These are phyloP conservation scores for Colletotrichum incanum DNA, from an alignment of 2,329 filamentous ascomycete species.

Conservation along the genomic window DNA sequence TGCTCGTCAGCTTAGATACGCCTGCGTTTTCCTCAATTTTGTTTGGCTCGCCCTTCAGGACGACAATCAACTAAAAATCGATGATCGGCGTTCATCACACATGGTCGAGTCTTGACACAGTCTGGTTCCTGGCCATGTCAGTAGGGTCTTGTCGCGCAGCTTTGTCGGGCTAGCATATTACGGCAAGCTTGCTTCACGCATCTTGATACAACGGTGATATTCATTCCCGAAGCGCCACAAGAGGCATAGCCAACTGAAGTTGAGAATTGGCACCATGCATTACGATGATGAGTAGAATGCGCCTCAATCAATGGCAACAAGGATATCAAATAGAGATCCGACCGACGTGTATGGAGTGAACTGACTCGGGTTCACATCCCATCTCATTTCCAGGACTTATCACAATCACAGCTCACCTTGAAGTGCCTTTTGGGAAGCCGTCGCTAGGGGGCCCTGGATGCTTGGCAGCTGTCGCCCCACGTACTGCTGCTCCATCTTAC, in stretches of 20 bases:
- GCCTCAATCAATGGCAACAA: background rate
- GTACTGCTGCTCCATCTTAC: constrained; percentile 41
- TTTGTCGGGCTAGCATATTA: constrained; percentile 15
- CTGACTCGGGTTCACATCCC: constrained; percentile 19
- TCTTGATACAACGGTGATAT: constrained; percentile 34
- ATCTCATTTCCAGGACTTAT: constrained; percentile 36
- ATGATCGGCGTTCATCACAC: constrained; percentile 41
- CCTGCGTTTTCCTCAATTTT: background rate
- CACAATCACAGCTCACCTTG: constrained; percentile 29
- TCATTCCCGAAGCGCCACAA: constrained; percentile 25
- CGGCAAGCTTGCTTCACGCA: constrained; percentile 23
- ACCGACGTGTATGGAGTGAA: background rate
- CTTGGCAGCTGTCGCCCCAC: constrained; percentile 41
- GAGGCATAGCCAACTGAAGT: background rate
- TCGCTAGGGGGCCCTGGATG: constrained; percentile 32
- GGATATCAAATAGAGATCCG: background rate
- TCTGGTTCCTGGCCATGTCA: constrained; percentile 23
- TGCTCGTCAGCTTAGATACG: constrained; percentile 14
- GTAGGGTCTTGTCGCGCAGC: constrained; percentile 20
- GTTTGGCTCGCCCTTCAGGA: constrained; percentile 14
- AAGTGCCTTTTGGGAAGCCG: constrained; percentile 4
- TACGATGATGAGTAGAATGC: background rate
- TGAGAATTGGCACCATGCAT: background rate
- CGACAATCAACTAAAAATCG: constrained; percentile 18
- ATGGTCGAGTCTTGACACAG: constrained; percentile 13